Base-by-base conservation (phyloP, 257 asterid genomes). In the Perilla frutescens region DNA sequence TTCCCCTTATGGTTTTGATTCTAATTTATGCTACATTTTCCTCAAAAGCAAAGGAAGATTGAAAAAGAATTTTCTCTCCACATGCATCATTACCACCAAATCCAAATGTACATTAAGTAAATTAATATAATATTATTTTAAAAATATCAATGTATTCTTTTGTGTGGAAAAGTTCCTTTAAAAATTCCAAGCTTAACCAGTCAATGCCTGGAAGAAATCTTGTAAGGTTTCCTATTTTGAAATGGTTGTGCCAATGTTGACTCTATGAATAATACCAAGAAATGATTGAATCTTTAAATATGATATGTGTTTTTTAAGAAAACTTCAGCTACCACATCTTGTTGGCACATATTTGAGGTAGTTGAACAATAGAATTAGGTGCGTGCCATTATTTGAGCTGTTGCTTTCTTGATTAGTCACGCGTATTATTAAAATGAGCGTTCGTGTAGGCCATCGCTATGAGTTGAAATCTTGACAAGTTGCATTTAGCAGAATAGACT, bases 281-380 rank as follows among this genome's bases (percentile, higher is more conserved):
- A 57, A 55, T 54, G 53, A 49, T 47, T 4, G 7, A 9, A 20
- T 15, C 36, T 62, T 50, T n/a, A 60, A 61, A 32, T n/a, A 50
- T 51, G 32, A 41, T 14, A n/a, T 7, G 9, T 70, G 15, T 75
- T 47, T 51, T 31, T 26, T 41, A 11, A 29, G 36, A 75, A 50
- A 64, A 7, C 39, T 14, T 47, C 26, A 63, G 61, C 70, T 70
- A 74, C 56, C 13, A n/a, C 77, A 14, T 68, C 48, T 67, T 14
- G 55, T 9, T 31, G 66, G 41, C 64, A 63, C 66, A 14, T 51
- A 44, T 51, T 67, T 32, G 77, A 47, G 82, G 72, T 78, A 66
- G 87, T 78, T 72, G 76, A 75, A 57, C 65, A 12, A 80, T 72
- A 6, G 70, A 68, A 72, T 75, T 53, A 69, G 81, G 80, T 77